These are phyloP conservation scores for Coriaria nepalensis DNA, from an alignment of 306 rosid species.

Conservation along the genomic window DNA sequence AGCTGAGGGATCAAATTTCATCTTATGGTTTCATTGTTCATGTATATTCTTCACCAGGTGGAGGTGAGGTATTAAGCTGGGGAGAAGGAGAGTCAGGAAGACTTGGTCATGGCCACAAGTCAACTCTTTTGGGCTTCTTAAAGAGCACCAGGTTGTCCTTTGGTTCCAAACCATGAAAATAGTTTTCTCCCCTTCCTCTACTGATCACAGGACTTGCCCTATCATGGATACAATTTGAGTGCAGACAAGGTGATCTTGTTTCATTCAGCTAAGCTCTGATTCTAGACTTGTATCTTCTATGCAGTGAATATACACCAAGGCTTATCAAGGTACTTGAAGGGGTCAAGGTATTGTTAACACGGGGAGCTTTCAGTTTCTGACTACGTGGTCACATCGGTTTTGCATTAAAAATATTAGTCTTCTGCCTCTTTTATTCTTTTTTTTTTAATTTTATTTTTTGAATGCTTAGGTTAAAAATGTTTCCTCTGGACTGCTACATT, in stretches of 20 bases:
- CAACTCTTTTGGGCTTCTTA: constrained; percentile 54
- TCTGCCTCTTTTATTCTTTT: background rate
- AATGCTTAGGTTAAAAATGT: constrained; percentile 45
- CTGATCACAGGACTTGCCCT: constrained; percentile 1
- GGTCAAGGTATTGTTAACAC: constrained; percentile 46
- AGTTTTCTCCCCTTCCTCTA: background rate
- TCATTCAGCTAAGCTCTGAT: too few relatives aligned
- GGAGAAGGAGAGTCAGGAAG: constrained; percentile 81
- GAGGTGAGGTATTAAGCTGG: constrained; percentile 84
- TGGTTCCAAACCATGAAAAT: too few relatives aligned
- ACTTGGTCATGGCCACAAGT: constrained; percentile 82
- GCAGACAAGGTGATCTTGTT: too few relatives aligned
- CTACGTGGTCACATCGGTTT: too few relatives aligned
- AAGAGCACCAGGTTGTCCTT: constrained; percentile 46
- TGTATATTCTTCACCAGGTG: constrained; percentile 37
- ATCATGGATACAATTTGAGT: too few relatives aligned
- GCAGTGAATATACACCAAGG: constrained; percentile 86
- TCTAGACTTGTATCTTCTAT: constrained; percentile 9
- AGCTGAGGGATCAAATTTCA: too few relatives aligned
- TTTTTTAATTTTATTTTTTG: background rate
- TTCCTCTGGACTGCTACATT: constrained; percentile 80
- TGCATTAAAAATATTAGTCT: too few relatives aligned
- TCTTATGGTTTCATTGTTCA: constrained; percentile 4
- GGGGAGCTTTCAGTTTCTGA: constrained; percentile 15
- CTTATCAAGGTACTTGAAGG: constrained; percentile 88